Evolutionary conservation across 192 early-diverging fungal genomes (phyloP).

Genomic region (Haplosporangium gracile): DNA sequence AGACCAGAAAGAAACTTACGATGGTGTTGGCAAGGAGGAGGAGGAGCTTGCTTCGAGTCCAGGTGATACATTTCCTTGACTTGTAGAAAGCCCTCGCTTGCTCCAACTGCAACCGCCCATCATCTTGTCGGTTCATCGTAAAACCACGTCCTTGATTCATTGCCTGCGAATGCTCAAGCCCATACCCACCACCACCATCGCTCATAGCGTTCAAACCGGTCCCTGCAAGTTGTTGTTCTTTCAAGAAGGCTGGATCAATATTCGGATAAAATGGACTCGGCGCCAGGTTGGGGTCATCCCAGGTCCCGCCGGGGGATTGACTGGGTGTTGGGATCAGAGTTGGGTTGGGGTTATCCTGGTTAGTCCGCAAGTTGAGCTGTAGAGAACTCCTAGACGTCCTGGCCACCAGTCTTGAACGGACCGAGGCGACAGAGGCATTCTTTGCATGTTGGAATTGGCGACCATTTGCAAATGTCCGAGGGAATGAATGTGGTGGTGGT

Average conservation of each 20-base stretch:
- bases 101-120: conserved; percentile 34
- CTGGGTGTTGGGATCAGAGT: conserved; percentile 7
- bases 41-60: conserved; percentile 62
- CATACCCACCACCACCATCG: background rate
- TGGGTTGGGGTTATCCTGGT: conserved; percentile 2
- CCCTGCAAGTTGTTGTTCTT: conserved; percentile 6
- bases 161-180: background rate
- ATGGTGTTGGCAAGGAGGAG: conserved; percentile 61
- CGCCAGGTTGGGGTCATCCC: conserved; percentile 9
- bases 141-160: conserved; percentile 5
- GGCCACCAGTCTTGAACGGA: conserved; percentile 7
- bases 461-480: background rate
- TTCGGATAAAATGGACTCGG: conserved; percentile 17
- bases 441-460: conserved; percentile 11
- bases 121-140: conserved; percentile 33
- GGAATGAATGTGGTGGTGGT: background rate
- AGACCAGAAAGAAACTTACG: conserved; percentile 33
- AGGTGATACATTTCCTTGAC: conserved; percentile 12
- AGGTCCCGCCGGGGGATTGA: background rate
- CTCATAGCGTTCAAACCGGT: background rate
- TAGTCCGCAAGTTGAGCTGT: conserved; percentile 24
- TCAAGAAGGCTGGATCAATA: conserved; percentile 16
- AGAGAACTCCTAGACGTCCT: conserved; percentile 17
- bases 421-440: conserved; percentile 16
- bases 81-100: conserved; percentile 30